Percentiles rank a stretch among this genome's conserved stretches.
phyloP scores from a whole-genome alignment of 306 rosid species.

The Dalbergia cochinchinensis region DNA sequence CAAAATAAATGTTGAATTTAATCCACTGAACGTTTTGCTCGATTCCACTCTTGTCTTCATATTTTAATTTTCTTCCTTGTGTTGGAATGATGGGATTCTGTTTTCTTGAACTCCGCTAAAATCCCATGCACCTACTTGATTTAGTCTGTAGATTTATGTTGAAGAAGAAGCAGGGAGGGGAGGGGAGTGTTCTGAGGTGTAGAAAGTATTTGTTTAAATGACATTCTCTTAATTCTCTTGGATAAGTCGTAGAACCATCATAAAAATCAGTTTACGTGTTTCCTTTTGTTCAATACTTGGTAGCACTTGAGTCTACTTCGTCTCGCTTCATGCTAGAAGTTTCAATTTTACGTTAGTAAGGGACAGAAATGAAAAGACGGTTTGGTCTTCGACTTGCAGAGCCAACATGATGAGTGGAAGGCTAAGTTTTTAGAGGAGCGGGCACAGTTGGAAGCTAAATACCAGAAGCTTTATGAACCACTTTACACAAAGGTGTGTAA shows the following conservation, averaged over 20 bases:
- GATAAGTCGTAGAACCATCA: neutral
- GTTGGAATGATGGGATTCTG: constrained; percentile 8
- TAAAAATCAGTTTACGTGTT: neutral
- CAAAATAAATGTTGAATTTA: neutral
- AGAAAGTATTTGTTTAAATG: constrained; percentile 8
- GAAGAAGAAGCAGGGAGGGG: constrained; percentile 9
- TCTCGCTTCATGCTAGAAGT: constrained; percentile 14
- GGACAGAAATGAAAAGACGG: constrained; percentile 18
- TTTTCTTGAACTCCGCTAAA: neutral
- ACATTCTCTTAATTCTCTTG: constrained; percentile 8
- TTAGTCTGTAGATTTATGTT: constrained; percentile 2
- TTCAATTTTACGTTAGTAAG: constrained; percentile 10
- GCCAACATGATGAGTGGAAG: constrained; percentile 50
- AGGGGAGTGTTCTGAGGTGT: neutral
- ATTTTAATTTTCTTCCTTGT: constrained; percentile 1
- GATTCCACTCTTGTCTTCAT: neutral
- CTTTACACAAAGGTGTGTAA: constrained; percentile 57
- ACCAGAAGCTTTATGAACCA: constrained; percentile 57
- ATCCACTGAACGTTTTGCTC: neutral
- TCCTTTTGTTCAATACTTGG: constrained; percentile 26
- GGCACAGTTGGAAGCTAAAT: constrained; percentile 60
- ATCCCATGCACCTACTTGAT: neutral
- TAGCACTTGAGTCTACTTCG: constrained; percentile 1
- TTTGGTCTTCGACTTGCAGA: constrained; percentile 47
- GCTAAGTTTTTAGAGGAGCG: constrained; percentile 61